These are phyloP conservation scores for Rubia yunnanensis DNA, from an alignment of 257 asterid species.

Conservation along the genomic window DNA sequence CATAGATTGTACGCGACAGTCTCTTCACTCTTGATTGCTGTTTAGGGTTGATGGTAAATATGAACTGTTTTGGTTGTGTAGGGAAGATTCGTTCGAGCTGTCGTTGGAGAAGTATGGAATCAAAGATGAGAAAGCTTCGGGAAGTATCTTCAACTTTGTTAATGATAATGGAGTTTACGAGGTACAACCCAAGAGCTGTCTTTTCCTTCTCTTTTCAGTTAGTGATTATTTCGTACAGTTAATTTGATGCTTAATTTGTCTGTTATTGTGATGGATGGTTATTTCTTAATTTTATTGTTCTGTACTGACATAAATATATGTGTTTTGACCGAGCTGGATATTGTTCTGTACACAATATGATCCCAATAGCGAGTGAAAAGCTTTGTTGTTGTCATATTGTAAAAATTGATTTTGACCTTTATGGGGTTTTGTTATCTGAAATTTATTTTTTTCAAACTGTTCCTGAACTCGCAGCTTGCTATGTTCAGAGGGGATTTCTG, in stretches of 20 bases:
- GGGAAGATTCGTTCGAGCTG: conserved; percentile 53
- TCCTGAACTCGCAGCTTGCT: background rate
- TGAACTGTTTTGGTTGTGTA: conserved; percentile 15
- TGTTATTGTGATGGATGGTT: background rate
- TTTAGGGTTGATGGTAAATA: background rate
- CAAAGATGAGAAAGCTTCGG: conserved; percentile 46
- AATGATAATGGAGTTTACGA: conserved; percentile 33
- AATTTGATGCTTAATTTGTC: background rate
- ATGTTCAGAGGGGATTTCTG: background rate
- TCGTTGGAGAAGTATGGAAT: conserved; percentile 59
- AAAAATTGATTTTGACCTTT: too few species aligned
- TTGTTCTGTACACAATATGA: too few species aligned
- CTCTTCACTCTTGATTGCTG: background rate
- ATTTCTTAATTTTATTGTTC: too few species aligned
- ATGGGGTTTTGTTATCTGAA: background rate
- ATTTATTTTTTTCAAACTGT: too few species aligned
- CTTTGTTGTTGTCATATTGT: background rate
- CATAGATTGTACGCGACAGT: conserved; percentile 34
- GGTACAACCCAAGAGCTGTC: too few species aligned
- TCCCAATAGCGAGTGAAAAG: background rate
- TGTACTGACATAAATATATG: background rate
- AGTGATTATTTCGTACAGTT: background rate
- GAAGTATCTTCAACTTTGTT: conserved; percentile 43
- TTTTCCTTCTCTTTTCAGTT: too few species aligned
- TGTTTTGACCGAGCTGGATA: too few species aligned